Percentiles rank a stretch among this genome's conserved stretches.
Conservation (phyloP, 2,329 filamentous ascomycete genomes). For the Pseudogymnoascus pannorum region DNA sequence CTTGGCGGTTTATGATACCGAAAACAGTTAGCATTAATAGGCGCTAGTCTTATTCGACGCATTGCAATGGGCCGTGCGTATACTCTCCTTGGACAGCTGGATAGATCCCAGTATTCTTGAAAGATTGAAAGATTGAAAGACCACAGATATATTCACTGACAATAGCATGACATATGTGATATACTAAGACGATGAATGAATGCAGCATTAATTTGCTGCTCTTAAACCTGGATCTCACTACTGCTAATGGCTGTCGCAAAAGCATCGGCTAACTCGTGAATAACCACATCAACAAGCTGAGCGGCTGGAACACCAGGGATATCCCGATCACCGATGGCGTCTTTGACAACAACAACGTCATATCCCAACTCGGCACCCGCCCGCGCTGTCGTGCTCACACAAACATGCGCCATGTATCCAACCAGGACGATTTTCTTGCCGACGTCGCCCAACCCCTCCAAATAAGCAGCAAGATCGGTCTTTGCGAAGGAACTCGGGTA, state of each 20-base stretch:
- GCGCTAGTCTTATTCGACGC: neutral
- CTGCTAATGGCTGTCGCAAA: slow-evolving; percentile 50
- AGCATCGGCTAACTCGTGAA: slow-evolving; percentile 55
- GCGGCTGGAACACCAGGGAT: slow-evolving; percentile 54
- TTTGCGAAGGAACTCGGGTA: slow-evolving; percentile 53
- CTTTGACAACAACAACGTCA: slow-evolving; percentile 53
- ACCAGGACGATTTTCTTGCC: slow-evolving; percentile 53
- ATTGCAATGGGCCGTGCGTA: neutral
- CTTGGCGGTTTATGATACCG: neutral
- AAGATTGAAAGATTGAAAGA: neutral
- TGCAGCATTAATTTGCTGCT: neutral
- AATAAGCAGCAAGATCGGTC: slow-evolving; percentile 48
- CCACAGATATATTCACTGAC: neutral
- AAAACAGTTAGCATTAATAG: neutral
- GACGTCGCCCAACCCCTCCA: slow-evolving; percentile 39
- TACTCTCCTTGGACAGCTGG: neutral
- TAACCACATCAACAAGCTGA: slow-evolving; percentile 42
- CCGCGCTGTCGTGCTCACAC: slow-evolving; percentile 56
- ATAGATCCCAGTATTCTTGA: neutral
- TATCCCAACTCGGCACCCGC: slow-evolving; percentile 54
- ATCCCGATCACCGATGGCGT: slow-evolving; percentile 58
- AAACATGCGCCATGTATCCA: slow-evolving; percentile 61
- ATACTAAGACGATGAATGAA: too few relatives aligned
- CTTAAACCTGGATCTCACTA: slow-evolving; percentile 23
- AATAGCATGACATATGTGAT: too few relatives aligned